Evolutionary conservation across 2,329 filamentous ascomycete species (phyloP).

Genomic region (Allantophomopsis lycopodina): DNA sequence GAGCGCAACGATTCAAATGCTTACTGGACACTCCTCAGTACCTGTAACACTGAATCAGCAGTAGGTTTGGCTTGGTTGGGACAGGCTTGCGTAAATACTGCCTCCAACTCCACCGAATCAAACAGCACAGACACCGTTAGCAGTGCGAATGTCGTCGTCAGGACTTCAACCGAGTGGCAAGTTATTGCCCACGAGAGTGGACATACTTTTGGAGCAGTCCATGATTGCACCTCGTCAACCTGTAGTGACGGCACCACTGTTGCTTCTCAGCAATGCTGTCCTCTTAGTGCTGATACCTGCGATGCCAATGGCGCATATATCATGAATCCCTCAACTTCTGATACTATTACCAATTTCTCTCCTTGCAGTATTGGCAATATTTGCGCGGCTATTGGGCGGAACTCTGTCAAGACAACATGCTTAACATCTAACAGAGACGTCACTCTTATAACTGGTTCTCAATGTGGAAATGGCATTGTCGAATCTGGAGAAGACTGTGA

Average conservation of each 20-base stretch:
- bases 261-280: constrained; percentile 61
- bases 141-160: constrained; percentile 80
- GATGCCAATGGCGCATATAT: constrained; percentile 70
- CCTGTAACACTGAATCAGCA: constrained; percentile 63
- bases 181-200: constrained; percentile 90
- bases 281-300: constrained; percentile 52
- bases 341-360: constrained; percentile 67
- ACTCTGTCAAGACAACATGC: constrained; percentile 64
- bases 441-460: constrained; percentile 64
- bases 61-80: constrained; percentile 91
- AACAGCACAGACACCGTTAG: constrained; percentile 56
- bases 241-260: constrained; percentile 50
- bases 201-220: constrained; percentile 90
- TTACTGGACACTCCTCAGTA: constrained; percentile 75
- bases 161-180: constrained; percentile 79
- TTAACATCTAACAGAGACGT: constrained; percentile 78
- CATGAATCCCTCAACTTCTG: constrained; percentile 85
- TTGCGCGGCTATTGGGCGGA: constrained; percentile 69
- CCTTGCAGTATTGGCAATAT: constrained; percentile 87
- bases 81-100: constrained; percentile 58
- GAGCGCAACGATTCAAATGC: constrained; percentile 66
- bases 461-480: constrained; percentile 95
- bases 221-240: constrained; percentile 66
- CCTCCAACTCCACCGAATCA: constrained; percentile 35
- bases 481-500: constrained; percentile 92